phyloP scores from a whole-genome alignment of 2,329 filamentous ascomycete genomes.

The Rutstroemia sp. region DNA sequence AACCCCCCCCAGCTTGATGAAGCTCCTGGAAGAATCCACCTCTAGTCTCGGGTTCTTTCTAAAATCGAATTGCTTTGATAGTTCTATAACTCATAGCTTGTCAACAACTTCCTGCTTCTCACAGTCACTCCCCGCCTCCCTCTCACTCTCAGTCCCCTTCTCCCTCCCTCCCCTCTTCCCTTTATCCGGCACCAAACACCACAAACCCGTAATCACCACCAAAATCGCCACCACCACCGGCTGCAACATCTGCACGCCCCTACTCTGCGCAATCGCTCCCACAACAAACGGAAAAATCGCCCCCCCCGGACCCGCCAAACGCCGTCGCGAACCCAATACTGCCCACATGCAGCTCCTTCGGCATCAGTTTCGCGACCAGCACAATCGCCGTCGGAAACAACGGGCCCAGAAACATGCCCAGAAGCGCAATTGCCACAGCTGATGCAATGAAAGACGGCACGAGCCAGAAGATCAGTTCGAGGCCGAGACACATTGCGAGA shows the following conservation, averaged over 20 bases:
- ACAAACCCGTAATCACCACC: slow-evolving; percentile 38
- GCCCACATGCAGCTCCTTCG: slow-evolving; percentile 64
- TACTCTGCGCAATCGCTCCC: slow-evolving; percentile 55
- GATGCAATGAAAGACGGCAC: slow-evolving; percentile 70
- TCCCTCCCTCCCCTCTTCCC: slow-evolving; percentile 22
- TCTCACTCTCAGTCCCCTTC: slow-evolving; percentile 7
- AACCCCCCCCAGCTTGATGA: no score
- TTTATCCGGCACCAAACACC: slow-evolving; percentile 35
- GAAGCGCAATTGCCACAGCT: slow-evolving; percentile 60
- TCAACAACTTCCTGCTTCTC: background rate
- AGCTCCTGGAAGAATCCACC: no score
- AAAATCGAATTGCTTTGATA: no score
- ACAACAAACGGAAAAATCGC: slow-evolving; percentile 60
- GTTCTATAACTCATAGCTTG: no score
- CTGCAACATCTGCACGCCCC: slow-evolving; percentile 50
- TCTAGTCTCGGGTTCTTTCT: no score
- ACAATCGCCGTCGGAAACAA: slow-evolving; percentile 71
- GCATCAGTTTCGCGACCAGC: slow-evolving; percentile 66
- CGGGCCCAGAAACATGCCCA: slow-evolving; percentile 77
- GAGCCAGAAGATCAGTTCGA: slow-evolving; percentile 74
- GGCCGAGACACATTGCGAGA: slow-evolving; percentile 52
- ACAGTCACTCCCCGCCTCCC: background rate
- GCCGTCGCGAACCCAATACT: slow-evolving; percentile 76
- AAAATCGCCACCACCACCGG: slow-evolving; percentile 46
- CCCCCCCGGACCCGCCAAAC: slow-evolving; percentile 60